Evolutionary conservation across 768 basidiomycete genomes (phyloP), one percentile per base, ranked within the genome.

Genomic region (Kwoniella pini): DNA sequence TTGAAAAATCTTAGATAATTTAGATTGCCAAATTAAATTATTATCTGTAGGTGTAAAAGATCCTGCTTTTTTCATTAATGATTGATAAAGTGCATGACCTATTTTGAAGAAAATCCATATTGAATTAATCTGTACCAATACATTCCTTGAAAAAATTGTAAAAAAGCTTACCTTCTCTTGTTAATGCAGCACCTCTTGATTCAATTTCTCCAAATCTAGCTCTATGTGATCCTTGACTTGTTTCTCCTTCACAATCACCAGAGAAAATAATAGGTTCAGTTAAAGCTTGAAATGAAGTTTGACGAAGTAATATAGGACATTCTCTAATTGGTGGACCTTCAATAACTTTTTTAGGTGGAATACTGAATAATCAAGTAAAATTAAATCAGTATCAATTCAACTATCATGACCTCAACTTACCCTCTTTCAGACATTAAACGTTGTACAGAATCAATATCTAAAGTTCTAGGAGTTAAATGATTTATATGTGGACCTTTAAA

Each of bases 201-300:
- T 77, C 75, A 52, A 77, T 74, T 62, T 77, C 75, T 1, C 75
- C 75, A 54, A 77, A 77, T 6, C 75, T 57, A 0, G 72, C 75
- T 30, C 67, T 62, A 45, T 77, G 75, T 24, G 54, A 56, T 2
- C 69, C 62, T 27, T 28, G 40, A 46, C 30, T 36, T 39, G 42
- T 33, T 54, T 63, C 43, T 49, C 46, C 38, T 11, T 31, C 36
- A 48, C 30, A 40, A 24, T 45, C 50, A 30, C 55, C 58, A 17
- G 65, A 27, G 43, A 77, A 77, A 5, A 60, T 56, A 44, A 77
- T 69, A 27, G 61, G 64, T 52, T 77, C 75, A 6, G 67, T 63
- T 10, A 74, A 59, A 17, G 75, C 72, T 26, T 68, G 68, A 53
- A 77, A 77, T 24, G 73, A 74, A 4, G 75, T 77, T 49, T 77